A percentile compares a stretch with the other conserved stretches of the same genome.
Evolutionary conservation across 2,329 filamentous ascomycete genomes (phyloP).

Genomic region (Paecilomyces niveus): DNA sequence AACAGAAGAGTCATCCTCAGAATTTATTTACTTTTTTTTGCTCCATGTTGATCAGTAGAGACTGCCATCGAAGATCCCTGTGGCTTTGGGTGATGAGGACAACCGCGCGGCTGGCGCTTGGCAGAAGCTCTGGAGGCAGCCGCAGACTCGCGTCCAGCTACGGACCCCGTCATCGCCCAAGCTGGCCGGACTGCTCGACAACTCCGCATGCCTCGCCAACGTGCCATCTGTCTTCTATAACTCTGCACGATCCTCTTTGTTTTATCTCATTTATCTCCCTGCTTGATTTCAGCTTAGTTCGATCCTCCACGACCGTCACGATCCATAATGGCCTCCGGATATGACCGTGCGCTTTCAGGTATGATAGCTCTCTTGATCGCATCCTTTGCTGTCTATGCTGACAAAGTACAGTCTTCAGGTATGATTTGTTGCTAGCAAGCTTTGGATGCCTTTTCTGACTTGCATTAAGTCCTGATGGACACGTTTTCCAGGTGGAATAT

Average conservation of each 20-base stretch:
- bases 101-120: slow-evolving; percentile 19
- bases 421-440: slow-evolving; percentile 13
- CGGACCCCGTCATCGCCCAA: slow-evolving; percentile 16
- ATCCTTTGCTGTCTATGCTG: slow-evolving; percentile 25
- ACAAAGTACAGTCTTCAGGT: slow-evolving; percentile 72
- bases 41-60: too few species aligned
- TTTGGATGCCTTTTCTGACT: slow-evolving; percentile 38
- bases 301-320: background rate
- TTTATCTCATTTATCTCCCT: background rate
- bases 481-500: slow-evolving; percentile 99
- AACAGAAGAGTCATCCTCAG: too few species aligned
- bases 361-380: slow-evolving; percentile 37
- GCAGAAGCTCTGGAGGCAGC: slow-evolving; percentile 18
- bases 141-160: slow-evolving; percentile 19
- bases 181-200: slow-evolving; percentile 1
- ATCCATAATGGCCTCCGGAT: slow-evolving; percentile 75
- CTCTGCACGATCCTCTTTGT: background rate
- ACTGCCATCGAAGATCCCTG: too few species aligned
- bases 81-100: slow-evolving; percentile 5
- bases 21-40: too few species aligned
- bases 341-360: slow-evolving; percentile 99
- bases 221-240: background rate
- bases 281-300: background rate
- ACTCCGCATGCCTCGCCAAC: background rate
- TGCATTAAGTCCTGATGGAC: slow-evolving; percentile 79